These are phyloP conservation scores for Oryza meyeriana DNA, from an alignment of 176 grass and related monocot species.

Conservation along the genomic window DNA sequence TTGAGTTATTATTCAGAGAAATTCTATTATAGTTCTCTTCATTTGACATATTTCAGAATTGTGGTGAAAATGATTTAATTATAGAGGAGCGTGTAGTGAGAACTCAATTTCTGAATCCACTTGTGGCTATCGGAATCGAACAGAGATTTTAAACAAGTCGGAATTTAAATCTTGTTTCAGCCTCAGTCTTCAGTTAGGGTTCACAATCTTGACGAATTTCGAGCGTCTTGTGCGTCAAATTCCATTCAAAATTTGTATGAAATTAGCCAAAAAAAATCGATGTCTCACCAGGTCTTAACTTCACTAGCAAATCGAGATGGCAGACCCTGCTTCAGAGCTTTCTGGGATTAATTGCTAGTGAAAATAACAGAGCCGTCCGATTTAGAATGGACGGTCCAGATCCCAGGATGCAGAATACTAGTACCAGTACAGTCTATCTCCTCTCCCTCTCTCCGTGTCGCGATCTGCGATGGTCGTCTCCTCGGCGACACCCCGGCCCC, in stretches of 20 bases:
- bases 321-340: neutral
- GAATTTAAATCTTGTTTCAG: neutral
- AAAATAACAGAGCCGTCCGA: neutral
- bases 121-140: neutral
- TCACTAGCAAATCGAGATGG: too few species aligned
- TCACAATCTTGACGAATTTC: too few species aligned
- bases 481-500: conserved; percentile 25
- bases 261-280: too few species aligned
- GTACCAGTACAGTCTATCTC: neutral
- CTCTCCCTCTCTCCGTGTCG: neutral
- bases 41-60: neutral
- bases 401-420: neutral
- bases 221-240: too few species aligned
- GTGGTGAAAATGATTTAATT: neutral
- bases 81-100: too few species aligned
- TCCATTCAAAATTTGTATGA: too few species aligned
- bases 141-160: neutral
- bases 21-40: neutral
- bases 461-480: conserved; percentile 28
- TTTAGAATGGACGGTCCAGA: neutral
- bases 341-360: neutral
- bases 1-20: neutral
- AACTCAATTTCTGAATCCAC: neutral
- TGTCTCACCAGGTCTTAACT: too few species aligned
- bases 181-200: too few species aligned